Conservation (phyloP, 176 grass and related monocot genomes). For the Eleusine coracana region DNA sequence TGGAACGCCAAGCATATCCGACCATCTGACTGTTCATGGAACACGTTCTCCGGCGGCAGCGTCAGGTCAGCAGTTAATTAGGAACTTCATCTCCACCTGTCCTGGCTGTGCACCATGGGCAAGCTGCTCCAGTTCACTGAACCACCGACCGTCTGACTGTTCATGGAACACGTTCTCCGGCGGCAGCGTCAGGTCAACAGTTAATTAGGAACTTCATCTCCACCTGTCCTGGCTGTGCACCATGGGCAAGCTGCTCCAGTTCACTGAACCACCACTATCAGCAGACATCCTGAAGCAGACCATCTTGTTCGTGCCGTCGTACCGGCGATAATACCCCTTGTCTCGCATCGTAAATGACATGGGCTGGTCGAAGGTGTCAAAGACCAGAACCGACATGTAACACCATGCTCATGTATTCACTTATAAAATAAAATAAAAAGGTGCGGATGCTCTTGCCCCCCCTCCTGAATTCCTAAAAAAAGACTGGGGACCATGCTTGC, state of each 20-base stretch:
- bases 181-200: constrained; percentile 29
- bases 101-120: too few species aligned
- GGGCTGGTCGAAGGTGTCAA: neutral
- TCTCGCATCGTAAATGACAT: constrained; percentile 5
- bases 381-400: constrained; percentile 1
- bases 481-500: neutral
- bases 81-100: constrained; percentile 43
- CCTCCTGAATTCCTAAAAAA: too few species aligned
- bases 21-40: neutral
- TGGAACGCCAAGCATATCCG: constrained; percentile 34
- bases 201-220: constrained; percentile 33
- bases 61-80: neutral
- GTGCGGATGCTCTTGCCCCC: too few species aligned
- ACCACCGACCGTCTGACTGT: neutral
- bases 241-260: constrained; percentile 23
- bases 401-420: too few species aligned
- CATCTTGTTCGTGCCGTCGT: neutral
- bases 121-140: constrained; percentile 12
- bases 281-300: constrained; percentile 4
- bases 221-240: too few species aligned
- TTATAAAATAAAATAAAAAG: too few species aligned
- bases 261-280: neutral
- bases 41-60: constrained; percentile 39
- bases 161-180: constrained; percentile 31
- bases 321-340: neutral